These are phyloP conservation scores for Oemleria cerasiformis DNA, from an alignment of 306 rosid genomes.

Conservation along the genomic window DNA sequence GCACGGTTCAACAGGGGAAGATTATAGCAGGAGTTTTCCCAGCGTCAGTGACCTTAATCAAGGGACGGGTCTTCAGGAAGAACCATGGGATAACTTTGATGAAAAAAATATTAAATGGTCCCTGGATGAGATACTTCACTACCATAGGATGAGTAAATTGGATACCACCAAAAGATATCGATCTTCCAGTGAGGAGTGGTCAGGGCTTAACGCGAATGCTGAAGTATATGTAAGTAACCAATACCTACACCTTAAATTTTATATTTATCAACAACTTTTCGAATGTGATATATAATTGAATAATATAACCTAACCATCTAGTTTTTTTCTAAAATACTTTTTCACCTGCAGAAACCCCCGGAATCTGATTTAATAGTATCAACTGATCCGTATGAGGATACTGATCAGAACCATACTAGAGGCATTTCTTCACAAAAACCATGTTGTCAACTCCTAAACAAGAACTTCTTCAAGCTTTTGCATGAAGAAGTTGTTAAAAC, in stretches of 20 bases:
- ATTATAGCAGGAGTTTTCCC: slow-evolving; percentile 14
- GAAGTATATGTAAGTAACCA: slow-evolving; percentile 39
- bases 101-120: slow-evolving; percentile 45
- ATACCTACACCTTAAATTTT: background rate
- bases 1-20: slow-evolving; percentile 37
- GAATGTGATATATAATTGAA: too few relatives aligned
- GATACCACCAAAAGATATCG: slow-evolving; percentile 50
- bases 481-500: background rate
- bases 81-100: slow-evolving; percentile 77
- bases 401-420: background rate
- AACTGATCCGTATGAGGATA: background rate
- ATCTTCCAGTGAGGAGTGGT: slow-evolving; percentile 42
- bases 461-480: background rate
- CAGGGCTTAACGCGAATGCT: slow-evolving; percentile 33
- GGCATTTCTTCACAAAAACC: background rate
- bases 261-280: background rate
- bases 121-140: slow-evolving; percentile 64
- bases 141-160: slow-evolving; percentile 56
- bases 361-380: background rate
- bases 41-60: slow-evolving; percentile 17
- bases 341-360: background rate
- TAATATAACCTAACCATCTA: too few relatives aligned
- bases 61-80: slow-evolving; percentile 38
- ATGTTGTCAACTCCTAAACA: background rate
- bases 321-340: background rate